Base-by-base conservation (phyloP, 179 eudicot species). In the Amaranthus tricolor region DNA sequence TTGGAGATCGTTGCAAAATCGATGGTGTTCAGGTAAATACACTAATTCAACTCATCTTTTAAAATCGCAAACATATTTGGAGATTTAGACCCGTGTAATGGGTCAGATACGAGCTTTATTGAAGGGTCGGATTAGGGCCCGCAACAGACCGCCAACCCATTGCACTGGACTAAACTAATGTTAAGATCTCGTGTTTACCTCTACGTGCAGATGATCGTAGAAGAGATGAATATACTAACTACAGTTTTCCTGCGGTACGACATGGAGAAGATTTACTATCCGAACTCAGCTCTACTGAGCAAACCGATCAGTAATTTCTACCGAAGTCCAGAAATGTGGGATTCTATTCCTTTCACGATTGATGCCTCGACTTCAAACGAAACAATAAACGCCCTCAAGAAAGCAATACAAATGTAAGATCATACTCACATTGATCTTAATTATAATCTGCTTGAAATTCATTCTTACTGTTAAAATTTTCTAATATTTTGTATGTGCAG, bases 1-100 rank as follows among this genome's bases (percentile, higher is more conserved):
- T 91, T 9, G 96, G 96, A 0, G 97, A 91, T 75, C 92, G 97
- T 1, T 89, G 97, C 74, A 92, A 88, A 44, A 82, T 91, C 9
- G 94, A 91, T 53, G 97, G 87, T 5, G 89, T 89, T 43, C 96
- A 90, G 82, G 91, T 90, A 77, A 31, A 1, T 2, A 31, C 50
- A 24, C 7, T 62, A 21, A 7, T 2, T 21, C 57, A 56, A 52
- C 15, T 71, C 13, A 5, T 15, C n/a, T n/a, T n/a, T n/a, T n/a
- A n/a, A n/a, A n/a, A n/a, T n/a, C n/a, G n/a, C n/a, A n/a, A n/a
- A n/a, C n/a, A n/a, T n/a, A n/a, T n/a, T n/a, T 31, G 40, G 40
- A 31, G 40, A 31, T 31, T 31, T 31, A 31, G 40, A 31, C 40
- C 40, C 40, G 40, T 31, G 40, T 31, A 31, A 31, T 31, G 40